These are phyloP conservation scores for Pleurotus tuoliensis DNA, from an alignment of 768 basidiomycete species.

Conservation along the genomic window DNA sequence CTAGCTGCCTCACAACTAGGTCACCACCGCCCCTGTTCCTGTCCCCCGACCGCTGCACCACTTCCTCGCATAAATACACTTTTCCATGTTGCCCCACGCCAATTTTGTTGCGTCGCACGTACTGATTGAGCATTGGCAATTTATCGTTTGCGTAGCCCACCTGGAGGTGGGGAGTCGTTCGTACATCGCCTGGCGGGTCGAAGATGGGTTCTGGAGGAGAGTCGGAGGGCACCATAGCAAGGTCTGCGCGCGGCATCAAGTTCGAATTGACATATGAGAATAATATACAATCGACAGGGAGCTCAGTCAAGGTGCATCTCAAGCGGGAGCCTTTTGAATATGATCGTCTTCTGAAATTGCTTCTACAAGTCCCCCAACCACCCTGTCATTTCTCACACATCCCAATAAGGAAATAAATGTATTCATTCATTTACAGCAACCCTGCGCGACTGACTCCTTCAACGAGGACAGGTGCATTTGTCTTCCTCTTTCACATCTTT, in stretches of 20 bases:
- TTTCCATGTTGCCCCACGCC: constrained; percentile 90
- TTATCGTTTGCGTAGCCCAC: constrained; percentile 30
- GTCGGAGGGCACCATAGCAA: constrained; percentile 17
- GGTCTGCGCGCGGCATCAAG: constrained; percentile 21
- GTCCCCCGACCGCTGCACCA: constrained; percentile 3
- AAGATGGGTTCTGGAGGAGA: constrained; percentile 18
- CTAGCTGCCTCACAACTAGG: constrained; percentile 28
- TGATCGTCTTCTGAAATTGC: constrained; percentile 28
- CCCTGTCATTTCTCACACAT: constrained; percentile 10
- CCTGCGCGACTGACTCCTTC: neutral
- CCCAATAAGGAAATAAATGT: neutral
- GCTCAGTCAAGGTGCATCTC: constrained; percentile 4
- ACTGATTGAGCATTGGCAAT: constrained; percentile 75
- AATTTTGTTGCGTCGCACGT: constrained; percentile 69
- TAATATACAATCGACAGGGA: constrained; percentile 19
- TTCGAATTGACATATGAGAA: constrained; percentile 17
- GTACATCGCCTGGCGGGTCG: constrained; percentile 41
- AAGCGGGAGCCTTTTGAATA: constrained; percentile 25
- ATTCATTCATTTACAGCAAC: neutral
- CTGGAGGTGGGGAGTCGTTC: constrained; percentile 43
- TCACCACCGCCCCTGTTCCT: constrained; percentile 2
- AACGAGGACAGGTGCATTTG: constrained; percentile 36
- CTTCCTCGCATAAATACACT: constrained; percentile 62
- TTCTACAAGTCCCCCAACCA: constrained; percentile 21
- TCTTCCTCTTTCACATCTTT: constrained; percentile 41